Conservation (phyloP, 805 yeast genomes). For the Candida oleophila region DNA sequence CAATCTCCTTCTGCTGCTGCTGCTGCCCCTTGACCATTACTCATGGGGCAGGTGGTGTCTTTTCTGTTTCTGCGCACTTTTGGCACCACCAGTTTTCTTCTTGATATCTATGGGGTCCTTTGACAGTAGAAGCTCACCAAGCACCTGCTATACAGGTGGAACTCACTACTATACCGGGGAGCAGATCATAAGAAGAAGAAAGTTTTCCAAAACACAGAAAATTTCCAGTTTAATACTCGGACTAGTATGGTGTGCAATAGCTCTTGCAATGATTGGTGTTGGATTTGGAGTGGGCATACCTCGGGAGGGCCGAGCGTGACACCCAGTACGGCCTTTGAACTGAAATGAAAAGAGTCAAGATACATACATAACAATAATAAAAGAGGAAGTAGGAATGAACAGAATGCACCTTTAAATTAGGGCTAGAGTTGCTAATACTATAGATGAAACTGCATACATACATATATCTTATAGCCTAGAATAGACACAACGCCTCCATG, state of each 20-base stretch:
- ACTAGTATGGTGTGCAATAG: conserved; percentile 29
- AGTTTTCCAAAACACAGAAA: conserved; percentile 27
- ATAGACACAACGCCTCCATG: too few relatives aligned
- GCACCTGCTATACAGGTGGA: conserved; percentile 19
- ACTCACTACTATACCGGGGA: conserved; percentile 1
- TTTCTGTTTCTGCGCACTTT: conserved; percentile 31
- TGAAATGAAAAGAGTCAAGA: neutral
- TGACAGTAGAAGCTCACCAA: conserved; percentile 24
- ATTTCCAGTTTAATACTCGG: conserved; percentile 29
- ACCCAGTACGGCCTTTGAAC: neutral
- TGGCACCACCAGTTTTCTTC: conserved; percentile 40
- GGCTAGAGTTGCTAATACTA: neutral
- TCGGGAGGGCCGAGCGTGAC: neutral
- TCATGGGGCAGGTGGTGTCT: conserved; percentile 17
- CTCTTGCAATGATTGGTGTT: conserved; percentile 40
- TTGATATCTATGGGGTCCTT: conserved; percentile 34
- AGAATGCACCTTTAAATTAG: too few relatives aligned
- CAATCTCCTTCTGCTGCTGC: neutral
- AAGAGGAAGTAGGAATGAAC: too few relatives aligned
- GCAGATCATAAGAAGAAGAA: conserved; percentile 5
- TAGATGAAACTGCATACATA: neutral
- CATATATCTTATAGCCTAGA: neutral
- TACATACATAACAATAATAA: too few relatives aligned
- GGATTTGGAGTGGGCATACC: conserved; percentile 32
- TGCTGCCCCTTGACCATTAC: neutral